Evolutionary conservation across 768 basidiomycete species (phyloP), one percentile per base, ranked within the genome.

Genomic region (Xanthoconium purpureum): DNA sequence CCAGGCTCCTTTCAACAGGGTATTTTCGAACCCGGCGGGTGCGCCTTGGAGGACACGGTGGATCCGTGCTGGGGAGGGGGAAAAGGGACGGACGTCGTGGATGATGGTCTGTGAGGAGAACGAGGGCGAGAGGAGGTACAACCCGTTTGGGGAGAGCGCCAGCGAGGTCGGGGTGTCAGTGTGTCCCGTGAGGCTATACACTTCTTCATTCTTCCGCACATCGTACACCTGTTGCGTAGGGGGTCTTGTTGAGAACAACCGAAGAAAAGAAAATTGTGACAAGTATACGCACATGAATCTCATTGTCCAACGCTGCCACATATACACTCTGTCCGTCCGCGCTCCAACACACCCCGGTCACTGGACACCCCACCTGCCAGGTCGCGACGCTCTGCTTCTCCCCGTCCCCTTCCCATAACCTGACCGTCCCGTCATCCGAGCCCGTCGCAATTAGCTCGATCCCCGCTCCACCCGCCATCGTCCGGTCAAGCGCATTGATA

Each of bases 71-170:
- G 92, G 87, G 0, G 87, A 84, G 0, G 94, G 86, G 3, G 93
- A 91, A 76, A 98, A 99, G 0, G 97, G 96, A 32, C 93, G 87
- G 18, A 98, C 83, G 71, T 97, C 94, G 73, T 97, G 90, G 56
- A 98, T 85, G 67, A 97, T 77, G 6, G 88, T 84, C 56, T 91
- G 87, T 0, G 93, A 94, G 24, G 94, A 95, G 64, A 98, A 81
- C 1, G 91, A 91, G 20, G 93, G 91, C 0, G 94, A 92, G 51
- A 98, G 86, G 50, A 98, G 82, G 75, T 84, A 94, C 48, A 84
- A 78, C 17, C 92, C 91, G 55, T 87, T 88, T 0, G 97, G 96
- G 3, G 95, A 98, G 54, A 98, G 81, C 0, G 91, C 75, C n/a
- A 99, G 81, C 4, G 94, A 95, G 3, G 93, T 91, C 3, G 96